phyloP scores from a whole-genome alignment of 805 yeast species.

The Kodamaea sagamina region DNA sequence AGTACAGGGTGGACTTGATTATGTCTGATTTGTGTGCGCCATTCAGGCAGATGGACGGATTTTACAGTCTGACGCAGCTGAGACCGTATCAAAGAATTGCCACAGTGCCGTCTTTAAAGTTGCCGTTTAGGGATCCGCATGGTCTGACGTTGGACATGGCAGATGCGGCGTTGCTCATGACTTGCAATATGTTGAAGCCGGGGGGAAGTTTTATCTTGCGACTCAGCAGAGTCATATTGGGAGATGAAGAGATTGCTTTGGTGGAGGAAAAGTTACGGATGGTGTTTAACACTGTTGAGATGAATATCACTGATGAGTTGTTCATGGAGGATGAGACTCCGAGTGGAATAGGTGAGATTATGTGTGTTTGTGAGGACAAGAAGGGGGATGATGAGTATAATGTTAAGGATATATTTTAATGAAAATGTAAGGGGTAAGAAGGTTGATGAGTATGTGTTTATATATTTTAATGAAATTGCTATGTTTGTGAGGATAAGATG shows the following conservation, averaged over 20 bases:
- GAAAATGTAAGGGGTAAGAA: neutral
- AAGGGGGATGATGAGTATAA: constrained; percentile 17
- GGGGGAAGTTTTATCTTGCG: constrained; percentile 36
- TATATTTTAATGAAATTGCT: no score
- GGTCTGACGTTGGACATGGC: constrained; percentile 40
- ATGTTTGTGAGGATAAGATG: no score
- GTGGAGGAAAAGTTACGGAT: constrained; percentile 24
- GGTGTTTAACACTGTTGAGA: constrained; percentile 30
- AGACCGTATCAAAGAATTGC: constrained; percentile 36
- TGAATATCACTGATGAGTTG: constrained; percentile 16
- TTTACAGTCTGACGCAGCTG: constrained; percentile 36
- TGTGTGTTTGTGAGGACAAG: constrained; percentile 31
- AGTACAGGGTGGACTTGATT: constrained; percentile 38
- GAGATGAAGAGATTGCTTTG: constrained; percentile 33
- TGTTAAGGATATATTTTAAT: constrained; percentile 9
- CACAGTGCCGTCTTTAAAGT: constrained; percentile 28
- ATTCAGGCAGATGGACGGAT: constrained; percentile 38
- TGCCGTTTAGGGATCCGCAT: constrained; percentile 25
- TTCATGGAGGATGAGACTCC: neutral
- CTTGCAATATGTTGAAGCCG: constrained; percentile 29
- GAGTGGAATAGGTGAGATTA: constrained; percentile 17
- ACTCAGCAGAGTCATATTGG: constrained; percentile 24
- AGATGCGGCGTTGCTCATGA: constrained; percentile 38
- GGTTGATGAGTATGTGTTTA: no score
- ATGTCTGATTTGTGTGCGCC: constrained; percentile 39